These are phyloP conservation scores for Alternaria arbusti DNA, from an alignment of 2,329 filamentous ascomycete species.

Conservation along the genomic window DNA sequence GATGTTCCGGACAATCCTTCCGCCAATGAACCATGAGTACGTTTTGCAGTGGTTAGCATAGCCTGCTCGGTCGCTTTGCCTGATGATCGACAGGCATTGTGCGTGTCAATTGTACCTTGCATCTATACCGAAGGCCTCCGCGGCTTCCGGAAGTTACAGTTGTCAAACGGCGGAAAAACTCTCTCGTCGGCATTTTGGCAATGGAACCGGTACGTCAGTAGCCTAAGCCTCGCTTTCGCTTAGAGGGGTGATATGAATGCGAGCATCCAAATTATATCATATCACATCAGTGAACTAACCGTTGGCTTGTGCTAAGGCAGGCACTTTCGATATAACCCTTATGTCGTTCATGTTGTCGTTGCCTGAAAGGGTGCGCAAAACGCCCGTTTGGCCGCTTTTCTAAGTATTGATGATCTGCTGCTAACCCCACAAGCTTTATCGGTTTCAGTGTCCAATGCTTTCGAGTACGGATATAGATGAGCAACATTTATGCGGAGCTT, in stretches of 20 bases:
- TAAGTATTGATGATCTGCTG: background rate
- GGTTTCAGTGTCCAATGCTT: background rate
- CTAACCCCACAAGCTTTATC: background rate
- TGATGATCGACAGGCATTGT: constrained; percentile 11
- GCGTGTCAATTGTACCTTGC: constrained; percentile 10
- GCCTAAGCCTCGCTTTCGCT: background rate
- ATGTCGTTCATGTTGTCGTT: background rate
- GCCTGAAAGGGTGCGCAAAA: background rate
- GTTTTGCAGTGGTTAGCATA: background rate
- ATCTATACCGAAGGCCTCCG: constrained; percentile 9
- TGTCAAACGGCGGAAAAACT: constrained; percentile 1
- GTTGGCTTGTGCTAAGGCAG: background rate
- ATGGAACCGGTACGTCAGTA: background rate
- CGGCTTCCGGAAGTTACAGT: constrained; percentile 3
- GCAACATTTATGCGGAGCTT: background rate
- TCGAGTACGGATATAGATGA: background rate
- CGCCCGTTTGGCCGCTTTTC: background rate
- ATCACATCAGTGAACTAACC: background rate
- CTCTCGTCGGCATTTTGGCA: background rate
- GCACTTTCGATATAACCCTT: background rate
- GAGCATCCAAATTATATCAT: background rate
- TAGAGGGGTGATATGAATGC: background rate
- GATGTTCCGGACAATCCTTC: constrained; percentile 5
- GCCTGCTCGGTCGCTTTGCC: background rate
- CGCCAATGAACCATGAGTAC: background rate